phyloP scores from a whole-genome alignment of 257 asterid genomes.

The Solanum etuberosum region DNA sequence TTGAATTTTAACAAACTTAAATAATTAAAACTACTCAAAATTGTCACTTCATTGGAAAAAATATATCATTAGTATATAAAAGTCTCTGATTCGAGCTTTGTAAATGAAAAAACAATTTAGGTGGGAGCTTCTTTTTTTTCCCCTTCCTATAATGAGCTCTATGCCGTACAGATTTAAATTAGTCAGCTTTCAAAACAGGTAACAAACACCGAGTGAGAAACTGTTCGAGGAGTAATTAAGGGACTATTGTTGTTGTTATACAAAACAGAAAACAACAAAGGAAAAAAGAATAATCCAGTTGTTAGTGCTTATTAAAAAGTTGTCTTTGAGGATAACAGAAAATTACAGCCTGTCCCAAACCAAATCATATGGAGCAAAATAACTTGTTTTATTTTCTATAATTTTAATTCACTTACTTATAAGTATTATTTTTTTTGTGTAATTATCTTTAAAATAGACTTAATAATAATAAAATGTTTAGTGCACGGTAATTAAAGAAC shows the following conservation, averaged over 20 bases:
- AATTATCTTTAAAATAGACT: too few relatives aligned
- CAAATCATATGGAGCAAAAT: background rate
- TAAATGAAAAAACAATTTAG: background rate
- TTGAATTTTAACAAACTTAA: background rate
- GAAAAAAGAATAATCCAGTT: background rate
- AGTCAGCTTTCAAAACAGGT: background rate
- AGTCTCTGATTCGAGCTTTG: background rate
- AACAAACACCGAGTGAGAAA: background rate
- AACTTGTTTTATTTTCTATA: background rate
- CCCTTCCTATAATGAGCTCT: background rate
- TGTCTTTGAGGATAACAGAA: background rate
- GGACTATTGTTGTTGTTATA: background rate
- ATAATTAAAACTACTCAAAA: background rate
- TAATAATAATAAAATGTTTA: too few relatives aligned
- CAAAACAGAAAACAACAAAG: background rate
- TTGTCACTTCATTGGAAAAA: background rate
- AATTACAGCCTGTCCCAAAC: background rate
- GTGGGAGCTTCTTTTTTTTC: background rate
- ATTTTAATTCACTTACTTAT: background rate
- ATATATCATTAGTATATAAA: background rate
- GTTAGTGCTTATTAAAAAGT: background rate
- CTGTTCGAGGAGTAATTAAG: background rate
- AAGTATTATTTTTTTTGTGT: too few relatives aligned
- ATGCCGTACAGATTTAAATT: background rate
- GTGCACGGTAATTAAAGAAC: too few relatives aligned